Evolutionary conservation across 257 asterid genomes (phyloP).

Genomic region (Avicennia marina): DNA sequence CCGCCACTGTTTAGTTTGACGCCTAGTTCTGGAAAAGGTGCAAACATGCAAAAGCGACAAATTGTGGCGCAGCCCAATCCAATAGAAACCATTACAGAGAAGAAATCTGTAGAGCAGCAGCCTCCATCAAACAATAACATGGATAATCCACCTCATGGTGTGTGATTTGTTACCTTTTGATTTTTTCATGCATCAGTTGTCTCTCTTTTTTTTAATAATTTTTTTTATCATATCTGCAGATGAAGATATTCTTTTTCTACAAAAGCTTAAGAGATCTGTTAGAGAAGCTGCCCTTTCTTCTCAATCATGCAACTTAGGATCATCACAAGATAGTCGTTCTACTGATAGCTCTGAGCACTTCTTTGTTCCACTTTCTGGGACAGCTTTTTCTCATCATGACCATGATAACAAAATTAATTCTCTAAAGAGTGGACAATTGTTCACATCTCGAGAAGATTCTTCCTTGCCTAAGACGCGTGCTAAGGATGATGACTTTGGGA

Average conservation of each 20-base stretch:
- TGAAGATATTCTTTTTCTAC: constrained; percentile 59
- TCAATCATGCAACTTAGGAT: constrained; percentile 48
- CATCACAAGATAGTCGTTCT: constrained; percentile 79
- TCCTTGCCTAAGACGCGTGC: constrained; percentile 44
- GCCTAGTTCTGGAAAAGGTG: constrained; percentile 83
- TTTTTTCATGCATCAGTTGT: constrained; percentile 13
- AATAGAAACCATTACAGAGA: constrained; percentile 46
- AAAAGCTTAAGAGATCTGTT: constrained; percentile 85
- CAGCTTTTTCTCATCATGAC: constrained; percentile 55
- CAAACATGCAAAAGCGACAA: constrained; percentile 65
- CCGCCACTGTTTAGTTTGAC: constrained; percentile 92
- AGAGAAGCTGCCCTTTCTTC: constrained; percentile 89
- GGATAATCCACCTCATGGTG: constrained; percentile 60
- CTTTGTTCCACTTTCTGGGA: constrained; percentile 75
- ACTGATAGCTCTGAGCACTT: constrained; percentile 87
- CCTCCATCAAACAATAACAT: constrained; percentile 35
- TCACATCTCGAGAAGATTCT: constrained; percentile 60
- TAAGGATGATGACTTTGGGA: constrained; percentile 42
- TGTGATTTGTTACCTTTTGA: constrained; percentile 21
- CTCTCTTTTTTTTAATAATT: constrained; percentile 6
- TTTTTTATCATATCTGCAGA: constrained; percentile 43
- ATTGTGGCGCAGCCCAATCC: constrained; percentile 44
- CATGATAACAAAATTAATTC: constrained; percentile 52
- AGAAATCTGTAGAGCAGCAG: constrained; percentile 44
- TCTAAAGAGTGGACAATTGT: constrained; percentile 42